Evolutionary conservation across 352 stramenopile species (phyloP).

Genomic region (Phytopythium helicoides): DNA sequence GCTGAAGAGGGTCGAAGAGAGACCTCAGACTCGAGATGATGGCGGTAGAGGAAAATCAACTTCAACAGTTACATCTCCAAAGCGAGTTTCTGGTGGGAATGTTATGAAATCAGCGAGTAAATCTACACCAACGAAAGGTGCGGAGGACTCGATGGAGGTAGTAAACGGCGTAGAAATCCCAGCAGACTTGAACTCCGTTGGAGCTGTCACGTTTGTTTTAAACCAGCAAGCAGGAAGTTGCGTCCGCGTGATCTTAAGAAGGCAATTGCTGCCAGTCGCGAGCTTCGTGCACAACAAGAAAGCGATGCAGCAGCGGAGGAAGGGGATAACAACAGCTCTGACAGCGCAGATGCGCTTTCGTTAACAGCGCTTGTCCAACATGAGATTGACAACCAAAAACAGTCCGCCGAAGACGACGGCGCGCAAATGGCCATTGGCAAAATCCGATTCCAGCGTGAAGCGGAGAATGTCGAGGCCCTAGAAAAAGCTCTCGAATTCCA

Average conservation of each 20-base stretch:
- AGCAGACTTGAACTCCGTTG: conserved; percentile 43
- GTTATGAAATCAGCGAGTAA: neutral
- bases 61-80: conserved; percentile 1
- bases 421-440: conserved; percentile 63
- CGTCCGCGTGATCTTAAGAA: conserved; percentile 90
- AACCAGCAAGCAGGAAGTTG: conserved; percentile 87
- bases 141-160: conserved; percentile 13
- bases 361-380: conserved; percentile 57
- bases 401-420: neutral
- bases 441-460: conserved; percentile 84
- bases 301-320: conserved; percentile 26
- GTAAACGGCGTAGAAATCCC: conserved; percentile 73
- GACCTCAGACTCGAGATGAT: conserved; percentile 1
- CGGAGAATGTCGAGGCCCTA: conserved; percentile 61
- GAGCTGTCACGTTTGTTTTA: conserved; percentile 80
- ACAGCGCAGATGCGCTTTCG: conserved; percentile 26
- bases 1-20: neutral
- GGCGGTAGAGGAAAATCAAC: neutral
- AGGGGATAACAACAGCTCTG: conserved; percentile 5
- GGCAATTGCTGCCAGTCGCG: conserved; percentile 77
- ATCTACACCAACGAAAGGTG: neutral
- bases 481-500: conserved; percentile 88
- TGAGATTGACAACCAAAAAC: conserved; percentile 28
- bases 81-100: neutral
- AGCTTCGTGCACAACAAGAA: conserved; percentile 60